Evolutionary conservation across 805 yeast genomes (phyloP).

Genomic region (Brettanomyces naardenensis): DNA sequence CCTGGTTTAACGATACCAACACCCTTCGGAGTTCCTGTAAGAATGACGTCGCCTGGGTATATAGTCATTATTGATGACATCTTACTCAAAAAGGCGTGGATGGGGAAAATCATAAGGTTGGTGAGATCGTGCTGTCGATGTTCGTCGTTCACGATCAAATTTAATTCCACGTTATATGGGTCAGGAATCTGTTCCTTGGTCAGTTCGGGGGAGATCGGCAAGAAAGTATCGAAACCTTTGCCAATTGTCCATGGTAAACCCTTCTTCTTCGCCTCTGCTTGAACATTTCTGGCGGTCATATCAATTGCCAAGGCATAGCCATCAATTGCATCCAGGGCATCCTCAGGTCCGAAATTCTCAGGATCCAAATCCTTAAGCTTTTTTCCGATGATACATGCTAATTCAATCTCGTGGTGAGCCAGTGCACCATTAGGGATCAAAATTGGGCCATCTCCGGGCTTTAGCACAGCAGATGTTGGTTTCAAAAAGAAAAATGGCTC

Average conservation of each 20-base stretch:
- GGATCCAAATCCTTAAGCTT: constrained; percentile 55
- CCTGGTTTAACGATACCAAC: constrained; percentile 84
- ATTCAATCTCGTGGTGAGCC: constrained; percentile 90
- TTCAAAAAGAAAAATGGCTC: constrained; percentile 91
- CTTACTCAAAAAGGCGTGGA: constrained; percentile 69
- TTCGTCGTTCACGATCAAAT: constrained; percentile 63
- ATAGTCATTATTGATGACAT: constrained; percentile 89
- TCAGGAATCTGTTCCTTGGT: constrained; percentile 59
- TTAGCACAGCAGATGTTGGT: constrained; percentile 73
- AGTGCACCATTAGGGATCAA: constrained; percentile 72
- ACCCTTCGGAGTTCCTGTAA: constrained; percentile 97
- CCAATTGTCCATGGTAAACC: constrained; percentile 97
- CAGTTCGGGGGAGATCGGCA: constrained; percentile 75
- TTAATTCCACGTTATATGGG: constrained; percentile 62
- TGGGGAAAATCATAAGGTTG: constrained; percentile 78
- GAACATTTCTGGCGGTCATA: constrained; percentile 93
- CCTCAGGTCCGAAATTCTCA: constrained; percentile 44
- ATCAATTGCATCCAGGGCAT: constrained; percentile 70
- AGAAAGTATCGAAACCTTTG: constrained; percentile 93
- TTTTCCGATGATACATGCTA: constrained; percentile 70
- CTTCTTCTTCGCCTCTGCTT: constrained; percentile 85
- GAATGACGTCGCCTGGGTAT: constrained; percentile 80
- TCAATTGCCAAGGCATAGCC: constrained; percentile 91
- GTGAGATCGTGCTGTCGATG: constrained; percentile 69
- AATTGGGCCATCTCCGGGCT: constrained; percentile 66